Evolutionary conservation across 371 early-diverging fungal species (phyloP), one percentile per base, ranked within the genome.

Genomic region (Dichotomocladium elegans): DNA sequence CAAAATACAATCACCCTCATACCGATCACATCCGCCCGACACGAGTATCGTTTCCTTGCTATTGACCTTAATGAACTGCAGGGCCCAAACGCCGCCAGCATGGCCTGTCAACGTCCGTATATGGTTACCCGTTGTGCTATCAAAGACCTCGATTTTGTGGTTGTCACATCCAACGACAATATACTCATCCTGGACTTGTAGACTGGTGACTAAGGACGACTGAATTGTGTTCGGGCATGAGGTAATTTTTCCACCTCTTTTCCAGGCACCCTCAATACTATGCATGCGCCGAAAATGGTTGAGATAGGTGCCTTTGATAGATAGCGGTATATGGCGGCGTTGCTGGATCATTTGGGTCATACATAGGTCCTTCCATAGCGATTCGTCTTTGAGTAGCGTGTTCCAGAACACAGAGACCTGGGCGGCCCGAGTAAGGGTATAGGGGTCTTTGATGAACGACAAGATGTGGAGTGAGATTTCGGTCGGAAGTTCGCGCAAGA

Each of bases 41-140:
- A 87, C 86, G 17, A 90, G 60, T 77, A 86, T 61, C 55, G 81
- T 58, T 46, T 88, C 81, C 37, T 54, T 17, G 22, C 42, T 22
- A 61, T 55, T 77, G 22, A 70, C 72, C 37, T 77, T 84, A 33
- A 85, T 80, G 55, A 79, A 90, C 58, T 90, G 88, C 34, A 96
- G 78, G 5, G 94, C 89, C 97, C 97, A 96, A 2, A 96, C 93
- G 29, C 97, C 95, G 12, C 94, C 95, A 33, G 81, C 82, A 70
- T 96, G 96, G 1, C 95, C 95, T 31, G 73, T 72, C n/a, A 94
- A 72, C 19, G 81, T 80, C 55, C 84, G 71, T 21, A 82, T 55
- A 22, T 84, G 64, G 14, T 71, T 64, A 0, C 92, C 91, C n/a
- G 84, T 80, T 12, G 64, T 69, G 12, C 83, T 81, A 63, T 88